A percentile compares a stretch with the other conserved stretches of the same genome.
phyloP scores from a whole-genome alignment of 2,329 filamentous ascomycete genomes.

The Sclerotinia sclerotiorum region DNA sequence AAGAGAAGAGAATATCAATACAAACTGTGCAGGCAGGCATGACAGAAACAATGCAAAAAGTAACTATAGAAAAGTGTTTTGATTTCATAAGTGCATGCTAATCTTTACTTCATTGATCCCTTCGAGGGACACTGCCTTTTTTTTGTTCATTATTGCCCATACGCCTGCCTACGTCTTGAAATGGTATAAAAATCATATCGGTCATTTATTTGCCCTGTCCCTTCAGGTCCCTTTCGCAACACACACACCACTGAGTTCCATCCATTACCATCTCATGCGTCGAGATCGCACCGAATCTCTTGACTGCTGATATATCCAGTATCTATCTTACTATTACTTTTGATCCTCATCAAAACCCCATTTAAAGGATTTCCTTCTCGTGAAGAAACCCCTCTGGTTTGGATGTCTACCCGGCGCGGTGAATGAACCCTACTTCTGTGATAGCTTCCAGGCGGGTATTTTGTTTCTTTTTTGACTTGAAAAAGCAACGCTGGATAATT shows the following conservation, averaged over 20 bases:
- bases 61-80: not conserved
- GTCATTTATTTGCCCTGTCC: not conserved
- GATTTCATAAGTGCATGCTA: not conserved
- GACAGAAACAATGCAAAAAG: not conserved
- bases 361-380: not conserved
- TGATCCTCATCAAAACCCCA: not conserved
- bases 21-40: not conserved
- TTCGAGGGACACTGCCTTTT: not conserved
- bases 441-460: not conserved
- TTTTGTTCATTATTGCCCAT: not conserved
- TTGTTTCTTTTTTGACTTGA: not conserved
- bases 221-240: not conserved
- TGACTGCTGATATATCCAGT: not conserved
- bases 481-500: not conserved
- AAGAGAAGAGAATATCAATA: too few relatives aligned
- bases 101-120: not conserved
- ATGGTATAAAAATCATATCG: not conserved
- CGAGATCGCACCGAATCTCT: not conserved
- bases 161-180: not conserved
- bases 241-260: not conserved
- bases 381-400: not conserved
- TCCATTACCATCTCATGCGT: not conserved
- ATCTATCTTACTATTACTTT: not conserved
- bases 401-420: not conserved
- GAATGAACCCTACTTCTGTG: too few relatives aligned